Base-by-base conservation (phyloP, 1,284 basidiomycete genomes). In the Spongiforma sp. region DNA sequence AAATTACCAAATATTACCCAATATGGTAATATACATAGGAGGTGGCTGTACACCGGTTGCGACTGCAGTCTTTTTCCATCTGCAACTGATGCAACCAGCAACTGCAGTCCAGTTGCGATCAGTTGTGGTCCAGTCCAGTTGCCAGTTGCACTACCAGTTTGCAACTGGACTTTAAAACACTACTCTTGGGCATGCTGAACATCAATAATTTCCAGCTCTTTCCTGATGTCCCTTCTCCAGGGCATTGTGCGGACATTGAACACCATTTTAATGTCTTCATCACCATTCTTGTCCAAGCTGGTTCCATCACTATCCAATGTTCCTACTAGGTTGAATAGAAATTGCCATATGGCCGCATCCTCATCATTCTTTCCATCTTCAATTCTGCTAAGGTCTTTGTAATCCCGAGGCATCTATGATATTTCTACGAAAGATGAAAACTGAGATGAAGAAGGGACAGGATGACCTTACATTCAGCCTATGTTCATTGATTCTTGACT, bases 121-220 rank as follows among this genome's bases (percentile, higher is more conserved):
- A n/a, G n/a, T n/a, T n/a, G n/a, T n/a, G n/a, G n/a, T n/a, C n/a
- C n/a, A n/a, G n/a, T n/a, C n/a, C n/a, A n/a, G 32, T 33, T 8
- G 52, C 21, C 11, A 32, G 19, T 33, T 19, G 21, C 11, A 32
- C 52, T 12, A n/a, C 12, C 10, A 30, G 26, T 28, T 28, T 53
- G 15, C 3, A 15, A 30, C 52, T 15, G 2, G 28, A 11, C 11
- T 46, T 63, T 0, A 55, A 28, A 1, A 57, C 6, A 46, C 61
- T 63, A 9, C 1, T 62, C 48, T 12, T 32, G n/a, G 14, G 34
- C n/a, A 41, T 15, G 33, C 15, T 53, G 28, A 10, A 33, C 17
- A 41, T 67, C 54, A 28, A 67, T 67, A 15, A 67, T 61, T 26
- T 50, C 28, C 21, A 67, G 39, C 24, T 67, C 65, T 5, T 58